A percentile compares a stretch with the other conserved stretches of the same genome.
Evolutionary conservation across 2,329 filamentous ascomycete genomes (phyloP).

Genomic region (Chrysosporium queenslandicum): DNA sequence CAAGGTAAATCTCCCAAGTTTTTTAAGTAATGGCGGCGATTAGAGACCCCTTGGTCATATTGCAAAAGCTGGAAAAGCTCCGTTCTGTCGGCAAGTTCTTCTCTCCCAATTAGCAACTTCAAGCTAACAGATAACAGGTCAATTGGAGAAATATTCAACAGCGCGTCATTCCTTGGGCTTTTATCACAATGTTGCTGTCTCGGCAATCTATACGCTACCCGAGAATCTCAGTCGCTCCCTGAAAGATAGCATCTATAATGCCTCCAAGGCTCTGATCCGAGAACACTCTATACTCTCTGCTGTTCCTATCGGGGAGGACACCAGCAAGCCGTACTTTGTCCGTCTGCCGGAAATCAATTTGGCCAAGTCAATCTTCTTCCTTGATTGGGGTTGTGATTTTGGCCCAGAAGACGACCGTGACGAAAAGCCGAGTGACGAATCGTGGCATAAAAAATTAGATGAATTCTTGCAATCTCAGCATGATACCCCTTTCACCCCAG

Average conservation of each 20-base stretch:
- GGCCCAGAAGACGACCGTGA: conserved; percentile 5
- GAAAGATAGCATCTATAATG: conserved; percentile 30
- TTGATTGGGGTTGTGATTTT: conserved; percentile 18
- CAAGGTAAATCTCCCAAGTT: too few relatives aligned
- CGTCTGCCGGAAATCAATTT: conserved; percentile 38
- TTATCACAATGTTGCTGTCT: conserved; percentile 38
- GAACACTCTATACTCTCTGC: conserved; percentile 38
- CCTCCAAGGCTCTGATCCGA: conserved; percentile 30
- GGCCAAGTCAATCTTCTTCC: conserved; percentile 30
- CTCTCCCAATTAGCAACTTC: background rate
- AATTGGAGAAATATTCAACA: conserved; percentile 38
- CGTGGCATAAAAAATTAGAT: conserved; percentile 35
- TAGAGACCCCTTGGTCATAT: background rate
- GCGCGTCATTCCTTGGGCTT: conserved; percentile 35
- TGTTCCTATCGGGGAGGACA: conserved; percentile 35
- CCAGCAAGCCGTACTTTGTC: conserved; percentile 35
- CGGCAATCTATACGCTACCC: conserved; percentile 31
- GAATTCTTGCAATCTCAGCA: conserved; percentile 35
- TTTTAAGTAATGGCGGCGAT: background rate
- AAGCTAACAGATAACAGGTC: conserved; percentile 24
- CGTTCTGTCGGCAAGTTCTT: conserved; percentile 25
- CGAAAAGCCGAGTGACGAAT: conserved; percentile 12
- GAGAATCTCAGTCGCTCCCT: conserved; percentile 20
- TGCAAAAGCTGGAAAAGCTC: conserved; percentile 19
- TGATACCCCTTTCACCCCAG: conserved; percentile 29